A percentile compares a stretch with the other conserved stretches of the same genome.
Conservation (phyloP, 2,329 filamentous ascomycete genomes). For the Amauroascus verrucosus region DNA sequence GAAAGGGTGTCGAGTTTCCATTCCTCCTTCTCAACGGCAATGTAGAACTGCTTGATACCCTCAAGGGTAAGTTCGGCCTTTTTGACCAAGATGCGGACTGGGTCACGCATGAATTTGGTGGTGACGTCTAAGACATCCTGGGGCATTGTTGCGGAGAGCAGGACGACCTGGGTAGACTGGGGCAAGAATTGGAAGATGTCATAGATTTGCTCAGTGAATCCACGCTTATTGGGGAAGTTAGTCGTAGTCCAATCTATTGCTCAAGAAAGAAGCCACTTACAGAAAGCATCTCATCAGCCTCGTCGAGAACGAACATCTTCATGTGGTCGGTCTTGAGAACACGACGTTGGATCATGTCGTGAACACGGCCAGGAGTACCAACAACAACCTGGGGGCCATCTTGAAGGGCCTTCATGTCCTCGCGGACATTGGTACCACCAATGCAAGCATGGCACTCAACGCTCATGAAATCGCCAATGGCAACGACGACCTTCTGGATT, state of each 20-base stretch:
- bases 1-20: constrained; percentile 99
- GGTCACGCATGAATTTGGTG: constrained; percentile 99
- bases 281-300: constrained; percentile 93
- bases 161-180: constrained; percentile 95
- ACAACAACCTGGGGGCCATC: constrained; percentile 96
- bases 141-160: constrained; percentile 96
- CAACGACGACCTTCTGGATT: constrained; percentile 98
- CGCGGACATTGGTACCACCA: constrained; percentile 93
- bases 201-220: constrained; percentile 99
- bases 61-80: constrained; percentile 99
- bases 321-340: constrained; percentile 94
- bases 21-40: constrained; percentile 99
- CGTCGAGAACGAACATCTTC: constrained; percentile 99
- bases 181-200: constrained; percentile 99
- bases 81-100: constrained; percentile 98
- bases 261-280: constrained; percentile 19
- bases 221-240: constrained; percentile 45
- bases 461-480: constrained; percentile 99
- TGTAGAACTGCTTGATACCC: constrained; percentile 99
- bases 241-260: not conserved
- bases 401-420: constrained; percentile 96
- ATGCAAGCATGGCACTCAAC: constrained; percentile 99
- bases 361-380: constrained; percentile 94
- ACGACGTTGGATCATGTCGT: constrained; percentile 98
- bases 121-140: constrained; percentile 99